phyloP scores from a whole-genome alignment of 768 basidiomycete genomes.

The Daedaleopsis nitida region DNA sequence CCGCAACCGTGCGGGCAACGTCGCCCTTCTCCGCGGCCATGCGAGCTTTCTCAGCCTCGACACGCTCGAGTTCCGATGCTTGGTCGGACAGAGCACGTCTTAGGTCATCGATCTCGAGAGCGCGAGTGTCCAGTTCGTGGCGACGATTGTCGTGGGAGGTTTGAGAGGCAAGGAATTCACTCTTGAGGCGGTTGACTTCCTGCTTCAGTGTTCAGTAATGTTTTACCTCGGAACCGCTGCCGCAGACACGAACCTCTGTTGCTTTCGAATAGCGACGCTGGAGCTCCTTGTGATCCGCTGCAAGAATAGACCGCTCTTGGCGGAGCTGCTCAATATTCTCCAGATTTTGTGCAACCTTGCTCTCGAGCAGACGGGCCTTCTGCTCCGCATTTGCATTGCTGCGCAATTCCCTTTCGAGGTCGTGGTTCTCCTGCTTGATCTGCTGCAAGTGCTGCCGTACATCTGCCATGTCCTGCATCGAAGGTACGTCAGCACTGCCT shows the following conservation, averaged over 20 bases:
- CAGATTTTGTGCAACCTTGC: slow-evolving; percentile 66
- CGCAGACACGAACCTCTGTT: slow-evolving; percentile 53
- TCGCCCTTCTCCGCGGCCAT: slow-evolving; percentile 64
- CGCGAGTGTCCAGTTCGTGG: slow-evolving; percentile 71
- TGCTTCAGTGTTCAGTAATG: slow-evolving; percentile 24
- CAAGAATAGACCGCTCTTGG: slow-evolving; percentile 72
- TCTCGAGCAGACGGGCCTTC: slow-evolving; percentile 68
- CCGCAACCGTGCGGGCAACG: slow-evolving; percentile 65
- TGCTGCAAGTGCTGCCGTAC: slow-evolving; percentile 68
- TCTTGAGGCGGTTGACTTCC: slow-evolving; percentile 63
- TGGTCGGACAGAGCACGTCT: slow-evolving; percentile 63
- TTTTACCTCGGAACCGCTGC: not conserved
- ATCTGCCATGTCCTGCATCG: slow-evolving; percentile 73
- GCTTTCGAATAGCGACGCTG: slow-evolving; percentile 67
- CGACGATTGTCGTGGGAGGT: slow-evolving; percentile 71
- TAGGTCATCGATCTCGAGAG: slow-evolving; percentile 77
- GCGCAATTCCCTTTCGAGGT: slow-evolving; percentile 73
- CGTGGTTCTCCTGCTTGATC: slow-evolving; percentile 72
- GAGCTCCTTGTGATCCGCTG: slow-evolving; percentile 69
- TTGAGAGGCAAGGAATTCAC: slow-evolving; percentile 61
- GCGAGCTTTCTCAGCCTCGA: slow-evolving; percentile 64
- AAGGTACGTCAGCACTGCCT: not conserved
- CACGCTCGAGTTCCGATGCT: slow-evolving; percentile 60
- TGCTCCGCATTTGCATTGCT: slow-evolving; percentile 73
- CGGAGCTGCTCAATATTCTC: slow-evolving; percentile 75